phyloP scores from a whole-genome alignment of 2,329 filamentous ascomycete species.

The Nannizzia gypsea region DNA sequence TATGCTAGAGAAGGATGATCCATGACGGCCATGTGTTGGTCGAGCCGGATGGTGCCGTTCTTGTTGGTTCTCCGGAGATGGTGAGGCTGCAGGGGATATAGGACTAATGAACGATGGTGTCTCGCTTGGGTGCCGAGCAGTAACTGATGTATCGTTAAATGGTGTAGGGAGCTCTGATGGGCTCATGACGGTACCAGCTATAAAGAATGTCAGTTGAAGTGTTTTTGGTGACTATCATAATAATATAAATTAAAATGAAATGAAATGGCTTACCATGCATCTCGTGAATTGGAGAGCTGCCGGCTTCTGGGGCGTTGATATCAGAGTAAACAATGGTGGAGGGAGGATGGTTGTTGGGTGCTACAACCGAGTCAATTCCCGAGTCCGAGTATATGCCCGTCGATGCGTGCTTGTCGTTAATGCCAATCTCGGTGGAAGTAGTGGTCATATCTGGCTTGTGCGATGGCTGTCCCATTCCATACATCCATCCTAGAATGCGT shows the following conservation, averaged over 20 bases:
- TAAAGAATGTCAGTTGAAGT: background rate
- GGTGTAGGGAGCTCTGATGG: conserved; percentile 13
- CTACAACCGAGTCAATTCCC: conserved; percentile 9
- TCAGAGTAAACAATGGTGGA: conserved; percentile 9
- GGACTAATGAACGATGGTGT: conserved; percentile 16
- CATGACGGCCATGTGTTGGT: conserved; percentile 11
- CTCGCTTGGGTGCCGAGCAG: conserved; percentile 14
- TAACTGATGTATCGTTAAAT: conserved; percentile 10
- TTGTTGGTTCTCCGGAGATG: conserved; percentile 9
- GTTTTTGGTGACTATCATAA: background rate
- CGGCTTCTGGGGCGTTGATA: conserved; percentile 18
- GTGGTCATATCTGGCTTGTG: conserved; percentile 15
- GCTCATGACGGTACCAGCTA: conserved; percentile 7
- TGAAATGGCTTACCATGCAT: conserved; percentile 21
- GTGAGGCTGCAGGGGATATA: conserved; percentile 13
- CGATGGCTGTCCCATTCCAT: conserved; percentile 22
- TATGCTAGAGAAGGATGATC: conserved; percentile 14
- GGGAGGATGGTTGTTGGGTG: conserved; percentile 10
- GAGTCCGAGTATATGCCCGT: conserved; percentile 10
- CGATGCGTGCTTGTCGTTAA: conserved; percentile 13
- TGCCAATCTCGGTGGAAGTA: conserved; percentile 14
- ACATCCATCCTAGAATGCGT: conserved; percentile 44
- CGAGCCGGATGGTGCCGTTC: background rate
- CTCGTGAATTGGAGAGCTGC: conserved; percentile 21
- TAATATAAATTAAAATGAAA: background rate